Conservation (phyloP, 768 basidiomycete genomes). For the Suillus luteus region DNA sequence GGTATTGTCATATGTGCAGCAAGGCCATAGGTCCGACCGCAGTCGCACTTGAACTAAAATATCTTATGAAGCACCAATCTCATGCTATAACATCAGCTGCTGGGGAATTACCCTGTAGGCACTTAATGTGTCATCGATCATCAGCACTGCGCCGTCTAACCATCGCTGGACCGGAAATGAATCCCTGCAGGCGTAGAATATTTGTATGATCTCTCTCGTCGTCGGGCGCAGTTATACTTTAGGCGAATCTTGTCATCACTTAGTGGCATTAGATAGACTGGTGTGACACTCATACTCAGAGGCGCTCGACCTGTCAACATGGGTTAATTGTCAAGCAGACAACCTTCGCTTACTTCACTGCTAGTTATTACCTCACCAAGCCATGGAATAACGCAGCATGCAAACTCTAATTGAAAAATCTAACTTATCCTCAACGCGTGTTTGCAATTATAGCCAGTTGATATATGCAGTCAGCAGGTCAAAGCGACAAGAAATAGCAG, state of each 20-base stretch:
- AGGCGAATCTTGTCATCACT: slow-evolving; percentile 1
- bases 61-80: not conserved
- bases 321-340: slow-evolving; percentile 11
- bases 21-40: not conserved
- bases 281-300: slow-evolving; percentile 1
- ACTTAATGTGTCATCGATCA: not conserved
- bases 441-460: slow-evolving; percentile 24
- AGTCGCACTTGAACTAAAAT: not conserved
- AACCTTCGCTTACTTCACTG: not conserved
- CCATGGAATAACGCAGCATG: not conserved
- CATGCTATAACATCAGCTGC: not conserved
- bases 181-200: slow-evolving; percentile 3
- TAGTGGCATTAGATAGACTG: slow-evolving; percentile 9
- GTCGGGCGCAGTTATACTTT: slow-evolving; percentile 6
- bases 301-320: slow-evolving; percentile 7
- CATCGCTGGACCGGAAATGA: slow-evolving; percentile 4
- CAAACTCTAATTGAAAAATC: slow-evolving; percentile 10
- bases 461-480: slow-evolving; percentile 20
- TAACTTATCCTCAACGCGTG: slow-evolving; percentile 11
- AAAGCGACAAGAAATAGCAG: slow-evolving; percentile 24
- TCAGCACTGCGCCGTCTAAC: not conserved
- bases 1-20: slow-evolving; percentile 4
- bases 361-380: slow-evolving; percentile 2
- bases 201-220: not conserved
- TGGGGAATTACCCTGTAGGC: not conserved